Percentiles rank a stretch among this genome's conserved stretches.
phyloP scores from a whole-genome alignment of 73 alveolate species.

The Tetrahymena malaccensis region DNA sequence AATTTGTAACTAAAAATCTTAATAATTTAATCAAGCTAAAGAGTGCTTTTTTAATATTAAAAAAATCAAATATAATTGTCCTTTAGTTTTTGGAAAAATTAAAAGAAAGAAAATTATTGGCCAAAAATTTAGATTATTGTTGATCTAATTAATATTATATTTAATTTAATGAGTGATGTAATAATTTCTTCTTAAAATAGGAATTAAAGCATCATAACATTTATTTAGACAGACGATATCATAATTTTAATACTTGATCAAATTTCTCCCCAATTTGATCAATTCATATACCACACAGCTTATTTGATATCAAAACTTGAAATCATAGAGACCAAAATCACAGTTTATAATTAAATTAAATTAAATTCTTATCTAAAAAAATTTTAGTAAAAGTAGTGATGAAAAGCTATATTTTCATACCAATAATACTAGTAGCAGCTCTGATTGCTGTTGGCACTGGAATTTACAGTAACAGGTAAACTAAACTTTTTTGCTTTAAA shows the following conservation, averaged over 20 bases:
- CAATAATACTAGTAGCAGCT: neutral
- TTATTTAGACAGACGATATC: neutral
- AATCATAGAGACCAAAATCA: neutral
- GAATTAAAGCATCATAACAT: neutral
- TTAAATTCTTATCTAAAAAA: neutral
- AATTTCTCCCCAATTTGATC: neutral
- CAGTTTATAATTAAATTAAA: neutral
- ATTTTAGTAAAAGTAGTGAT: neutral
- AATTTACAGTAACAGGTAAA: neutral
- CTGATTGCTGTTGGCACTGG: neutral
- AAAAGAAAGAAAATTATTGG: neutral
- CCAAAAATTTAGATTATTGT: neutral
- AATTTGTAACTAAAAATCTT: neutral
- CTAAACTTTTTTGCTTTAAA: neutral
- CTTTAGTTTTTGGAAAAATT: neutral
- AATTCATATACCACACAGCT: neutral
- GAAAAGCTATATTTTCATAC: neutral
- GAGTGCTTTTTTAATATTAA: neutral
- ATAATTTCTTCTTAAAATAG: neutral
- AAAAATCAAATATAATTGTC: neutral
- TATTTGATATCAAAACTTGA: neutral
- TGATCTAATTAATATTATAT: neutral
- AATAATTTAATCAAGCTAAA: neutral
- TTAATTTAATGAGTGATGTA: neutral
- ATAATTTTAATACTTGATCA: neutral